These are phyloP conservation scores for Fomitopsis palustris DNA, from an alignment of 1,284 basidiomycete genomes.

Conservation along the genomic window DNA sequence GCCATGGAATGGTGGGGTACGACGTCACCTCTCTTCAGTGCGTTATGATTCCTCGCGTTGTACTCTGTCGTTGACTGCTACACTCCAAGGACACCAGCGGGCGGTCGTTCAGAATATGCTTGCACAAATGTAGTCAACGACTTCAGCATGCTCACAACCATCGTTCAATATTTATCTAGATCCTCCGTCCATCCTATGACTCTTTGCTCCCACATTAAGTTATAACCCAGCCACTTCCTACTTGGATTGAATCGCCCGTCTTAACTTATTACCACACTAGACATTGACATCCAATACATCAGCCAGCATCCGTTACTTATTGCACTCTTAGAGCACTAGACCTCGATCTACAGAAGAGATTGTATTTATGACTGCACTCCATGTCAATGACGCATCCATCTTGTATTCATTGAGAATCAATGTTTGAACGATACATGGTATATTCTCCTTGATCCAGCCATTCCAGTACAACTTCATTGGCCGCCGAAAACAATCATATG, in stretches of 20 bases:
- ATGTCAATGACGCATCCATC: neutral
- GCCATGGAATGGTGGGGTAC: conserved; percentile 15
- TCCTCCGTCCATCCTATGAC: too few relatives aligned
- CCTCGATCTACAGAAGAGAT: neutral
- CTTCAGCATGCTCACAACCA: neutral
- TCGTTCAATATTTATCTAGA: neutral
- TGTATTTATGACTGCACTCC: neutral
- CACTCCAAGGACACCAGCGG: conserved; percentile 2
- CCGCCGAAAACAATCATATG: too few relatives aligned
- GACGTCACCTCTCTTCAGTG: conserved; percentile 10
- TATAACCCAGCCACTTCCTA: neutral
- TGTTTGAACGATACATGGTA: too few relatives aligned
- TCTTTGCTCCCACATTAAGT: neutral
- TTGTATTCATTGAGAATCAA: too few relatives aligned
- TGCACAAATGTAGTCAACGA: neutral
- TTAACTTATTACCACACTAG: neutral
- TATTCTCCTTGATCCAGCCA: too few relatives aligned
- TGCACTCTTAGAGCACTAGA: too few relatives aligned
- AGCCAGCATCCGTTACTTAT: too few relatives aligned
- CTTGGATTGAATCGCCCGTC: neutral
- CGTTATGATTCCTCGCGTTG: neutral
- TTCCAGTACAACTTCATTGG: too few relatives aligned
- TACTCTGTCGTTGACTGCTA: neutral
- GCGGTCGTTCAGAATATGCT: neutral
- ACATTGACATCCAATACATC: too few relatives aligned